These are phyloP conservation scores for Salisapilia sapeloensis DNA, from an alignment of 352 stramenopile species.

Conservation along the genomic window DNA sequence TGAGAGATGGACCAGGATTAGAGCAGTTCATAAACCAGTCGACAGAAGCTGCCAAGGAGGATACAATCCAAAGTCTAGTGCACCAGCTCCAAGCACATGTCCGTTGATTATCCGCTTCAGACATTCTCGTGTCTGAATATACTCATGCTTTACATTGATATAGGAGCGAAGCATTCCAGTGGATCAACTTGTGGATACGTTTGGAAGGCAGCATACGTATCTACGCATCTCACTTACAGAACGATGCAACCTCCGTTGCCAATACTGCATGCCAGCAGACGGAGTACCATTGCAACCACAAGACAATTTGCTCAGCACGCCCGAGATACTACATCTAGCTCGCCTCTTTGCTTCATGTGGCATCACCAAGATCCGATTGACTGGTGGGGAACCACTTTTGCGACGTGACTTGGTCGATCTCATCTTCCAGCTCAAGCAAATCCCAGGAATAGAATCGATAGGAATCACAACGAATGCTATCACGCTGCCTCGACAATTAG, in stretches of 20 bases:
- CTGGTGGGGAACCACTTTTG: constrained; percentile 85
- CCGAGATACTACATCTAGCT: constrained; percentile 86
- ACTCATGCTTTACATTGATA: too few species aligned
- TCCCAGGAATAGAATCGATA: constrained; percentile 64
- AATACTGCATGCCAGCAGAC: constrained; percentile 95
- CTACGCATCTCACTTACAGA: constrained; percentile 92
- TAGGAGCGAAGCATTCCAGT: too few species aligned
- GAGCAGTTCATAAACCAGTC: too few species aligned
- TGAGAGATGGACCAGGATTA: too few species aligned
- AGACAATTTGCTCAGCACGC: constrained; percentile 63
- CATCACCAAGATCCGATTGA: constrained; percentile 90
- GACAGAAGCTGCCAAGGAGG: too few species aligned
- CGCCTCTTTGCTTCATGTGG: constrained; percentile 79
- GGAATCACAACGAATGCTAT: constrained; percentile 96
- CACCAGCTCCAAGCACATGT: too few species aligned
- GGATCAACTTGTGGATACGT: constrained; percentile 72
- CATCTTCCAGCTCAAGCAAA: constrained; percentile 22
- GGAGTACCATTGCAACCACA: constrained; percentile 77
- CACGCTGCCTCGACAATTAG: constrained; percentile 70
- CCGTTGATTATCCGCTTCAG: too few species aligned
- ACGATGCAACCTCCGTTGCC: constrained; percentile 92
- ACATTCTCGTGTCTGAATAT: too few species aligned
- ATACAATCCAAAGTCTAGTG: too few species aligned
- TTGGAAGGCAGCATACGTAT: constrained; percentile 87
- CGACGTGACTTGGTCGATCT: constrained; percentile 35